These are phyloP conservation scores for Vickermania spadyakhi DNA, from an alignment of 208 protist genomes.

Conservation along the genomic window DNA sequence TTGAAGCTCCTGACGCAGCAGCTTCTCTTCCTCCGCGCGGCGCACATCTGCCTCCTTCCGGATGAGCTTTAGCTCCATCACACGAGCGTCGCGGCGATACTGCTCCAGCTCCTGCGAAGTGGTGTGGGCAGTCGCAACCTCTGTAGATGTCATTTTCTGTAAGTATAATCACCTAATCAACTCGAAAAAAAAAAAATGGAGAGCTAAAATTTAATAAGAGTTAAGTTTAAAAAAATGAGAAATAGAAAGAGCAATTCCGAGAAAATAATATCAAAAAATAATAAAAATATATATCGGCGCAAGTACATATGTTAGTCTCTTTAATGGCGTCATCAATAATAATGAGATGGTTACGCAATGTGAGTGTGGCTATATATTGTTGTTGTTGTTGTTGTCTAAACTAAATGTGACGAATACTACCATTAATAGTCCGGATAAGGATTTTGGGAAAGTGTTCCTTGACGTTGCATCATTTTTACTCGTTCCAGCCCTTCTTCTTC, in stretches of 20 bases:
- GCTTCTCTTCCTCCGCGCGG: conserved; percentile 69
- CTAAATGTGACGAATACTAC: too few relatives aligned
- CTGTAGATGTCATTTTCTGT: too few relatives aligned
- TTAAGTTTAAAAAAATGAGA: conserved; percentile 5
- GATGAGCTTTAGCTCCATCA: conserved; percentile 49
- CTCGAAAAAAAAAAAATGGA: too few relatives aligned
- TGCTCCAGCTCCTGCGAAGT: conserved; percentile 15
- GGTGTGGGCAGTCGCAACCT: conserved; percentile 1
- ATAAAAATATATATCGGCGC: too few relatives aligned
- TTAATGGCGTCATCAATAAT: too few relatives aligned
- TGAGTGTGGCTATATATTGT: too few relatives aligned
- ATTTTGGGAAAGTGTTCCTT: conserved; percentile 71
- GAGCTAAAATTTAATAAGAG: too few relatives aligned
- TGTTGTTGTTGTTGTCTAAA: too few relatives aligned
- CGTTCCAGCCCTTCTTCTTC: conserved; percentile 69
- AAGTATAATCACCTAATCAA: too few relatives aligned
- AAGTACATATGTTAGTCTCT: too few relatives aligned
- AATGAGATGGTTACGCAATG: too few relatives aligned
- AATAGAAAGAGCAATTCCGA: not conserved
- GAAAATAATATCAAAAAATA: not conserved
- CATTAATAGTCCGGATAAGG: conserved; percentile 71
- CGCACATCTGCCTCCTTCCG: conserved; percentile 70
- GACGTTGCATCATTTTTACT: conserved; percentile 74
- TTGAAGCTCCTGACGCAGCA: conserved; percentile 59
- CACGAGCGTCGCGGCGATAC: conserved; percentile 37